phyloP scores from a whole-genome alignment of 805 yeast species.

The Cyberlindnera euphorbiiphila region DNA sequence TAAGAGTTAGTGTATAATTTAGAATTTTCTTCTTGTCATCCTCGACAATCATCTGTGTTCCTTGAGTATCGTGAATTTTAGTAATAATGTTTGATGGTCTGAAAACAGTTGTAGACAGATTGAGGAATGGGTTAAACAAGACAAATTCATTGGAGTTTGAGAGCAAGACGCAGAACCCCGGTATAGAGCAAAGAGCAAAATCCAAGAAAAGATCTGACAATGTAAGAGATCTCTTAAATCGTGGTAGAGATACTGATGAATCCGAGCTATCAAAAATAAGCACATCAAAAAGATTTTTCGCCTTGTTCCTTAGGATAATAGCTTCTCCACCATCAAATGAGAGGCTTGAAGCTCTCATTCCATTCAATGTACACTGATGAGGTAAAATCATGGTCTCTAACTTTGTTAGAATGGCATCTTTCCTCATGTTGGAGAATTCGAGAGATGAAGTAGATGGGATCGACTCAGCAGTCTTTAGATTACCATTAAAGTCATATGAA shows the following conservation, averaged over 20 bases:
- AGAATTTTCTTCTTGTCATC: conserved; percentile 13
- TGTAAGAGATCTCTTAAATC: conserved; percentile 31
- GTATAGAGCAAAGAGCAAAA: conserved; percentile 33
- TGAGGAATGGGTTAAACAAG: conserved; percentile 56
- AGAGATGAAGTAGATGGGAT: conserved; percentile 36
- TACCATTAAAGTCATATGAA: conserved; percentile 39
- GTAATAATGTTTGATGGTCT: conserved; percentile 7
- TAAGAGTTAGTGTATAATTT: conserved; percentile 35
- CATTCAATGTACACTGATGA: conserved; percentile 28
- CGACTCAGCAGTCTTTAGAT: conserved; percentile 41
- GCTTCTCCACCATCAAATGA: conserved; percentile 56
- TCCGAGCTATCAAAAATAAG: conserved; percentile 42
- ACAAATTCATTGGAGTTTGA: conserved; percentile 33
- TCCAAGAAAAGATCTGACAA: conserved; percentile 34
- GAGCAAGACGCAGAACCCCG: conserved; percentile 45
- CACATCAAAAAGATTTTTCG: conserved; percentile 41
- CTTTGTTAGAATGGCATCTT: conserved; percentile 69
- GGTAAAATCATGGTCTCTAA: conserved; percentile 41
- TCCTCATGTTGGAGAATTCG: conserved; percentile 39
- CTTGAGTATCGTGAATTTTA: conserved; percentile 12
- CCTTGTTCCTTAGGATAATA: conserved; percentile 48
- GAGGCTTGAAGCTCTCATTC: conserved; percentile 37
- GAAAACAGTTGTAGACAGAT: conserved; percentile 37
- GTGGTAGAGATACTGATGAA: conserved; percentile 31
- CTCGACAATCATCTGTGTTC: conserved; percentile 18